Conservation (phyloP, 192 early-diverging fungal genomes). For the Coemansia sp. region DNA sequence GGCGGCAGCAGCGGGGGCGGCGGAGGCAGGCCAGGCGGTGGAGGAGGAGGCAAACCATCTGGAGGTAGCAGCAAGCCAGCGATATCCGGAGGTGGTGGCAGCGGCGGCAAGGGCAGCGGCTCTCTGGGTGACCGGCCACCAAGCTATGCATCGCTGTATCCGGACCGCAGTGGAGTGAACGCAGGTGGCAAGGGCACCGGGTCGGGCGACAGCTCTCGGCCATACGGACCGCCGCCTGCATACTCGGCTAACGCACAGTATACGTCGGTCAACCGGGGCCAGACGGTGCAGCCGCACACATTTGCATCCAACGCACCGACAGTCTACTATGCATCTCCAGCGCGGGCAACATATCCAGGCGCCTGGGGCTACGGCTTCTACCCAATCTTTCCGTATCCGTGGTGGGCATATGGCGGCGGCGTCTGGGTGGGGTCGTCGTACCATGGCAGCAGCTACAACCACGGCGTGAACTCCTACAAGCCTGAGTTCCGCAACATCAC, state of each 20-base stretch:
- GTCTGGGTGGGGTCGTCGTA: constrained; percentile 18
- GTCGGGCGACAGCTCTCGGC: constrained; percentile 15
- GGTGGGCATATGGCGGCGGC: constrained; percentile 48
- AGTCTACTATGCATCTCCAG: constrained; percentile 37
- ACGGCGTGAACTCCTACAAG: constrained; percentile 31
- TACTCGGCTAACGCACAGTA: constrained; percentile 41
- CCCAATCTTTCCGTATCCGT: constrained; percentile 47
- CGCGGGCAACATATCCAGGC: constrained; percentile 27
- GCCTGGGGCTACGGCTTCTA: constrained; percentile 52
- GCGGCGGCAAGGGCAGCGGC: constrained; percentile 21
- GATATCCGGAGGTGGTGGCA: constrained; percentile 33
- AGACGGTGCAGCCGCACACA: constrained; percentile 24
- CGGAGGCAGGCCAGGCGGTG: constrained; percentile 6
- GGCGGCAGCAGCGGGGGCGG: constrained; percentile 19
- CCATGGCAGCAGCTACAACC: constrained; percentile 4
- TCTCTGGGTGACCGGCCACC: constrained; percentile 36
- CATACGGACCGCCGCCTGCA: constrained; percentile 33
- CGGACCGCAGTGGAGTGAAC: constrained; percentile 22
- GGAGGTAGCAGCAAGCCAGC: constrained; percentile 17
- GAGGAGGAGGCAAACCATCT: constrained; percentile 4
- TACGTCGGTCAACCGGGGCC: constrained; percentile 18
- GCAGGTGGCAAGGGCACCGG: constrained; percentile 35
- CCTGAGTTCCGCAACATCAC: constrained; percentile 45
- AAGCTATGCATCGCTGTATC: constrained; percentile 40
- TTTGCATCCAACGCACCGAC: constrained; percentile 22